Conservation (phyloP, 2,329 filamentous ascomycete genomes). For the Paracoccidioides lutzii region DNA sequence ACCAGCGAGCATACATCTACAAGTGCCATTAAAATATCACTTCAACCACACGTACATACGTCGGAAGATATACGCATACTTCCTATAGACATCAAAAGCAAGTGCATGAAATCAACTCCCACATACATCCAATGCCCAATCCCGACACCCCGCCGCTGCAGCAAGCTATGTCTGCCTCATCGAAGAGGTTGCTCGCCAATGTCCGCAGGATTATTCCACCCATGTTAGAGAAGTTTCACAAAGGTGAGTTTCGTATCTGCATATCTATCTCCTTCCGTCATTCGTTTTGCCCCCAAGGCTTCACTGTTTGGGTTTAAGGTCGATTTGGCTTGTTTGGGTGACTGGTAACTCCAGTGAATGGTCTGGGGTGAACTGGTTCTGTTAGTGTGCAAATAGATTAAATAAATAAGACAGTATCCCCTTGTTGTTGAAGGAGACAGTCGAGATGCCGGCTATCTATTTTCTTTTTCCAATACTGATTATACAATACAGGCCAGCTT, state of each 20-base stretch:
- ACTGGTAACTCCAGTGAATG: not conserved
- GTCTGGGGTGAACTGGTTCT: not conserved
- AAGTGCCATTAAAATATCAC: too few species aligned
- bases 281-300: not conserved
- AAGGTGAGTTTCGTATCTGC: slow-evolving; percentile 46
- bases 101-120: not conserved
- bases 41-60: too few species aligned
- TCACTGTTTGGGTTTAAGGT: too few species aligned
- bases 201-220: slow-evolving; percentile 86
- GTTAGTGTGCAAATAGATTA: not conserved
- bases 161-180: slow-evolving; percentile 48
- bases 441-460: not conserved
- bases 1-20: too few species aligned
- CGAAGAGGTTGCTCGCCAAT: slow-evolving; percentile 63
- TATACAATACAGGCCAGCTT: slow-evolving; percentile 55
- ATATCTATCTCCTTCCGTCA: not conserved
- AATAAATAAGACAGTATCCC: not conserved
- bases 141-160: not conserved
- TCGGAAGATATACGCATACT: not conserved
- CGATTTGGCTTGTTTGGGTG: not conserved
- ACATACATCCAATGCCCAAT: not conserved
- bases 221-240: slow-evolving; percentile 91
- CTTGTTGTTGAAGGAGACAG: not conserved
- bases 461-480: slow-evolving; percentile 4
- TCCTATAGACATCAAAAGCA: not conserved